These are phyloP conservation scores for Saccharum spontaneum DNA, from an alignment of 176 grass and related monocot genomes.

Conservation along the genomic window DNA sequence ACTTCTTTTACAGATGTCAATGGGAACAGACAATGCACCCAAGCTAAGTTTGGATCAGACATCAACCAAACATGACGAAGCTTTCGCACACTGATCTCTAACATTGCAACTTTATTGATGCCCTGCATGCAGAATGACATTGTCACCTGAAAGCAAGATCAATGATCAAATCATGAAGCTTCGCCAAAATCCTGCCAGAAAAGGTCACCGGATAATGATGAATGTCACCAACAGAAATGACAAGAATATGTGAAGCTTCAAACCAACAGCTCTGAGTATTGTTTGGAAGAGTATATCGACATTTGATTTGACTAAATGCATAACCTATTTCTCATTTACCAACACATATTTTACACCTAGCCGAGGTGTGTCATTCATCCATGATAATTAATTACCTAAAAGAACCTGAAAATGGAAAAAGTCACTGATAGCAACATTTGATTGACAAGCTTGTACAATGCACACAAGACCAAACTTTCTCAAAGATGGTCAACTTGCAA, in stretches of 20 bases:
- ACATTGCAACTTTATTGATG: conserved; percentile 31
- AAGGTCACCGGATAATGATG: conserved; percentile 23
- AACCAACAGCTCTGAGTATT: conserved; percentile 21
- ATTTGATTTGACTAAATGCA: conserved; percentile 23
- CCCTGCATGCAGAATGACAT: conserved; percentile 31
- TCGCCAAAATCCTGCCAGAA: conserved; percentile 38
- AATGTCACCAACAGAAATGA: conserved; percentile 17
- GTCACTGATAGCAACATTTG: neutral
- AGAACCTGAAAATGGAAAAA: conserved; percentile 8
- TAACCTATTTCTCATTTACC: conserved; percentile 6
- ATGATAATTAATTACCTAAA: conserved; percentile 19
- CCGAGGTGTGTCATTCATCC: neutral
- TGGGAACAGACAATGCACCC: neutral
- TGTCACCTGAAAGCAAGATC: conserved; percentile 32
- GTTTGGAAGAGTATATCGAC: conserved; percentile 15
- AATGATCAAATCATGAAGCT: conserved; percentile 37
- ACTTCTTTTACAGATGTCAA: conserved; percentile 24
- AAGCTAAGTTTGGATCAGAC: conserved; percentile 33
- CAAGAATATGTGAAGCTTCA: conserved; percentile 21
- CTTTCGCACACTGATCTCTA: conserved; percentile 32
- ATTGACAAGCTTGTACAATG: conserved; percentile 25
- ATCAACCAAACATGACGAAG: conserved; percentile 41
- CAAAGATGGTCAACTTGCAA: conserved; percentile 28
- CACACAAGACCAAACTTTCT: conserved; percentile 29
- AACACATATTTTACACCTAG: conserved; percentile 18